Evolutionary conservation across 805 yeast species (phyloP), one percentile per base, ranked within the genome.

Genomic region (Yamadazyma nakazawae): DNA sequence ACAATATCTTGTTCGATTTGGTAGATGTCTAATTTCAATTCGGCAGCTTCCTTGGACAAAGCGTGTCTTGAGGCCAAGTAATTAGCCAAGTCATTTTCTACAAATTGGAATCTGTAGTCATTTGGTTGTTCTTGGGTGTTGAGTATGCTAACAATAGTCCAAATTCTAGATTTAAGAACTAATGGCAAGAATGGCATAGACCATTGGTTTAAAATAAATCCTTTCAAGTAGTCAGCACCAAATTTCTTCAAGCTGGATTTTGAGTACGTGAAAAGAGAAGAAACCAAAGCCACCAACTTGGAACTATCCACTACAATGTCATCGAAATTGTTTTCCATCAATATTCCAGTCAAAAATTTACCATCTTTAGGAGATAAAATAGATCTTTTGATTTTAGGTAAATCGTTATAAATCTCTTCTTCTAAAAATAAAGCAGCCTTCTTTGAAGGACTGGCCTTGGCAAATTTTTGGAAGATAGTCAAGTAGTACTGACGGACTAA

Each of bases 181-280:
- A 72, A 50, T 6, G 74, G 65, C 53, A 56, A 62, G 18, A 47
- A 47, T 9, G 60, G 42, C 32, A 66, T 54, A 1, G 73, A 61
- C 57, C 88, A 85, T 62, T 89, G 94, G 46, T 84, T 81, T 16
- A 85, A 79, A 56, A 88, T 72, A 53, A 83, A 86, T 0, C 90
- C 78, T 48, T 64, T 63, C 45, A 83, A 62, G 38, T 78, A 71
- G 5, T 84, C 66, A 47, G 78, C 76, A 13, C 84, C 84, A 37
- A 77, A 59, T 49, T 78, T 81, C 59, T 83, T 82, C 21, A 68
- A 70, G 37, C 72, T 68, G 3, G 77, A 56, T 52, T 51, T 65
- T 49, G 45, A 72, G 60, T 49, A 80, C 62, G 55, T 78, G 81
- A 70, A 70, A 4, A 70, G 37, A 11, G 41, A 50, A 12, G 60